Conservation (phyloP, 2,329 filamentous ascomycete species). For the Phyllosticta citribraziliensis region DNA sequence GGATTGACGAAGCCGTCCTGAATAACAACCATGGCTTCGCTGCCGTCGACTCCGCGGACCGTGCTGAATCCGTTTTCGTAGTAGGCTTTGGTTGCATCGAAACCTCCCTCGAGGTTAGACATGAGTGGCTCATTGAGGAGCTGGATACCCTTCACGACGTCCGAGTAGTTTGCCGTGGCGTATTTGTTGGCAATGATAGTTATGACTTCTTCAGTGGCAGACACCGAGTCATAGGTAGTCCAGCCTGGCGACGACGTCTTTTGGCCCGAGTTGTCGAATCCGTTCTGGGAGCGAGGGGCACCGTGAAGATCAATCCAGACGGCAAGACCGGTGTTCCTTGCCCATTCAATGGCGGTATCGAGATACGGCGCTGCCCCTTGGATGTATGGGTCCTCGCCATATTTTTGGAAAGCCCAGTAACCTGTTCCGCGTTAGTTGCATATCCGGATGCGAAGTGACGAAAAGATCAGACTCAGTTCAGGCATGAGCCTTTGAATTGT, state of each 20-base stretch:
- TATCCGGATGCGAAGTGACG: not conserved
- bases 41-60: conserved; percentile 33
- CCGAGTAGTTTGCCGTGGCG: conserved; percentile 40
- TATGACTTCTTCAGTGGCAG: conserved; percentile 46
- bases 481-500: not conserved
- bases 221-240: conserved; percentile 38
- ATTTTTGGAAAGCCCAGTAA: conserved; percentile 49
- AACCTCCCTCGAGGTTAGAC: conserved; percentile 36
- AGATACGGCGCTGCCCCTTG: conserved; percentile 44
- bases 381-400: conserved; percentile 40
- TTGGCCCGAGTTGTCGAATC: conserved; percentile 53
- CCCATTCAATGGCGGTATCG: conserved; percentile 48
- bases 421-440: conserved; percentile 16
- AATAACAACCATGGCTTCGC: conserved; percentile 42
- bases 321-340: conserved; percentile 41
- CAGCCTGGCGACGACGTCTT: conserved; percentile 34
- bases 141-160: conserved; percentile 50
- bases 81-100: conserved; percentile 42
- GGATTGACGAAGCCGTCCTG: conserved; percentile 48
- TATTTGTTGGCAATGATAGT: conserved; percentile 51
- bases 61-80: conserved; percentile 45
- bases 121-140: conserved; percentile 45
- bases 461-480: not conserved
- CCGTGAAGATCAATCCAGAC: conserved; percentile 51
- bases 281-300: conserved; percentile 44